Evolutionary conservation across 768 basidiomycete species (phyloP).

Genomic region (Termitomyces sp.): DNA sequence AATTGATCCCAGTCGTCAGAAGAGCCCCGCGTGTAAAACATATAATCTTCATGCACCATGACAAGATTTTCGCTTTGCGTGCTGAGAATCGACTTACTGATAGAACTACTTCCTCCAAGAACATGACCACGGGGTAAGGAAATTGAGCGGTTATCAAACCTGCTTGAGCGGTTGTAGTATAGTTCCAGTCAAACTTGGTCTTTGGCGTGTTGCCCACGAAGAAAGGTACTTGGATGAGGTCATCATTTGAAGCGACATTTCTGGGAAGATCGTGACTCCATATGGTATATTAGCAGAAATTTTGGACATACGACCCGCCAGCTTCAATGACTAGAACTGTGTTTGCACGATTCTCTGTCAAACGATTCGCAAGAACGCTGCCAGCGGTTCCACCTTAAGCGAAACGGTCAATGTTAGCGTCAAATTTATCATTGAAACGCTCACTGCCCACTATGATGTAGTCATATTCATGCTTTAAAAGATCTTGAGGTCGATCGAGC

Average conservation of each 20-base stretch:
- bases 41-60: constrained; percentile 13
- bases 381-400: constrained; percentile 4
- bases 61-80: background rate
- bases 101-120: constrained; percentile 24
- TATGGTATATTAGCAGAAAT: background rate
- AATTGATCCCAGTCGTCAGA: constrained; percentile 26
- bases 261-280: background rate
- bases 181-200: constrained; percentile 24
- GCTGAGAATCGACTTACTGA: constrained; percentile 16
- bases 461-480: background rate
- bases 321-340: constrained; percentile 8
- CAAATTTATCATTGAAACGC: background rate
- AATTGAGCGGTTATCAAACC: constrained; percentile 16
- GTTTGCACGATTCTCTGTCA: background rate
- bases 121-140: constrained; percentile 21
- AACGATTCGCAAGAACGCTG: constrained; percentile 8
- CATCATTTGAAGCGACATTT: background rate
- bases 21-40: constrained; percentile 28
- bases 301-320: constrained; percentile 5
- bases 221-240: constrained; percentile 6
- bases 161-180: constrained; percentile 23
- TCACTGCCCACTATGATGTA: constrained; percentile 5
- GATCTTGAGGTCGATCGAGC: background rate
- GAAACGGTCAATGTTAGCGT: background rate
- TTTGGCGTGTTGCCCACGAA: constrained; percentile 7